Evolutionary conservation across 2,329 filamentous ascomycete genomes (phyloP), one percentile per base, ranked within the genome.

Genomic region (Delphinella strobiligena): DNA sequence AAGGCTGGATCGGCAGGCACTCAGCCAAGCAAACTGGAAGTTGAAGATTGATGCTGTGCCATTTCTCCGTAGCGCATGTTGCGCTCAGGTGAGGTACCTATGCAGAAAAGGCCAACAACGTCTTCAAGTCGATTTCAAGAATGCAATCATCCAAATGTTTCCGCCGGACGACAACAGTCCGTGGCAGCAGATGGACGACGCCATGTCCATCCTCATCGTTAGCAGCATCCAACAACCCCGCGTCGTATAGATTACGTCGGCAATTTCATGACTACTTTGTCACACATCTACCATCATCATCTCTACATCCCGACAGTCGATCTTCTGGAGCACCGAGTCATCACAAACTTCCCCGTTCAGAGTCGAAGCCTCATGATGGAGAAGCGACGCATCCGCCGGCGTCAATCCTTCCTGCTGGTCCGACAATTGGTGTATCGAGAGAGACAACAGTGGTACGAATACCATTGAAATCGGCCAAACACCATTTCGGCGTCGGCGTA

Each of bases 201-300:
- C 12, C 22, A 27, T 7, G 22, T 27, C 22, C 7, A 27, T 27
- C 7, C 22, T 12, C 22, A n/a, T n/a, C n/a, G n/a, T n/a, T n/a
- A n/a, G n/a, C n/a, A n/a, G n/a, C n/a, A n/a, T n/a, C n/a, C n/a
- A n/a, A n/a, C n/a, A n/a, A n/a, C n/a, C n/a, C n/a, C n/a, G n/a
- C n/a, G n/a, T n/a, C n/a, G n/a, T n/a, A n/a, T n/a, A n/a, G n/a
- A n/a, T n/a, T n/a, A n/a, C 39, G 42, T 24, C 61, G 66, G 43
- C 51, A 50, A 46, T 96, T 96, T 61, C 87, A 95, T 66, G 87
- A 93, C 52, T 96, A 98, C 67, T 98, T 98, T 61, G 85, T 96
- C 44, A 94, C 91, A 7, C 86, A 95, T 59, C 74, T 98, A 2
- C 89, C 91, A 4, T 93, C 87, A 14, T 93, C 87, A 11, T 95